Conservation (phyloP, 371 early-diverging fungal genomes). For the Mortierella sp. region DNA sequence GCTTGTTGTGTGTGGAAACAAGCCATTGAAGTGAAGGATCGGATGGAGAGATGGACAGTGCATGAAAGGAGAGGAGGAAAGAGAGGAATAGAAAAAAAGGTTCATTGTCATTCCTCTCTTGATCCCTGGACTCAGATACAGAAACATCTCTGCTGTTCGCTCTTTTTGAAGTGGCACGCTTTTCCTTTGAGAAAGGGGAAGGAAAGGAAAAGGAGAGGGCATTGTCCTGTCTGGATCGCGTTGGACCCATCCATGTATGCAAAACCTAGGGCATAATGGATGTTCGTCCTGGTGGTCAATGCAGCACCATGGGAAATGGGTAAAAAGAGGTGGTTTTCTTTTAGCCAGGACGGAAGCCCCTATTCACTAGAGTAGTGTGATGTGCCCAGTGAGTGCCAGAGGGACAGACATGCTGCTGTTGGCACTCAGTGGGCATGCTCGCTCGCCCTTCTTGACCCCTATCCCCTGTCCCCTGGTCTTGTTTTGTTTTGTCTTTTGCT, state of each 20-base stretch:
- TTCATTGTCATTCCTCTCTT: constrained; percentile 3
- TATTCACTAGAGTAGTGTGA: background rate
- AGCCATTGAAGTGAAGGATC: background rate
- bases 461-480: background rate
- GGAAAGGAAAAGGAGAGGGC: too few relatives aligned
- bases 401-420: background rate
- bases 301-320: background rate
- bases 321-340: background rate
- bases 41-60: background rate
- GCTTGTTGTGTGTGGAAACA: background rate
- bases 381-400: background rate
- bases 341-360: background rate
- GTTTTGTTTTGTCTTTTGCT: background rate
- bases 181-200: background rate
- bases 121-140: background rate
- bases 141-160: background rate
- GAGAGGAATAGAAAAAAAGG: background rate
- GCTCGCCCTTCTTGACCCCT: background rate
- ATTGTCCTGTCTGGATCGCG: too few relatives aligned
- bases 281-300: background rate
- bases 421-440: too few relatives aligned
- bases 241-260: too few relatives aligned
- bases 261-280: background rate
- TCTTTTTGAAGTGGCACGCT: background rate
- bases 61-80: background rate